Evolutionary conservation across 2,329 filamentous ascomycete species (phyloP).

Genomic region (Ophiostoma populinum): DNA sequence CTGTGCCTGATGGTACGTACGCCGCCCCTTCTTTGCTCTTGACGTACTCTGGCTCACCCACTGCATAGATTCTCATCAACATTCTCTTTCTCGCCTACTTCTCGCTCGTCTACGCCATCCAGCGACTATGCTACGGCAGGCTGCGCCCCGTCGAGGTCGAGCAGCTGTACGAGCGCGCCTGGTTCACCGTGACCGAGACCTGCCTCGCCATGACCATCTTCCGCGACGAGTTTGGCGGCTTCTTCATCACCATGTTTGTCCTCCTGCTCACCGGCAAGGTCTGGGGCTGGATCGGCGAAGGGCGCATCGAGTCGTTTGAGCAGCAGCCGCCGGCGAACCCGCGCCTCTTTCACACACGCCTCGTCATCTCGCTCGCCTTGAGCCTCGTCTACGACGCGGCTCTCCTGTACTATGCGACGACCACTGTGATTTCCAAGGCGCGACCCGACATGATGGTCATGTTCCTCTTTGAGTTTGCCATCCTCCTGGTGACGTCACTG

Average conservation of each 20-base stretch:
- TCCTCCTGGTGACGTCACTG: conserved; percentile 62
- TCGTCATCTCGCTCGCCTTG: conserved; percentile 61
- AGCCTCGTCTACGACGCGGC: conserved; percentile 65
- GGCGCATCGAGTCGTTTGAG: conserved; percentile 82
- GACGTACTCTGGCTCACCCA: background rate
- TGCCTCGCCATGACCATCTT: conserved; percentile 97
- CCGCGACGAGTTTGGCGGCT: conserved; percentile 80
- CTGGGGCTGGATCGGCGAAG: conserved; percentile 97
- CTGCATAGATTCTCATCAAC: conserved; percentile 66
- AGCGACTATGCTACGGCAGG: conserved; percentile 76
- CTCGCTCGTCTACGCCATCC: conserved; percentile 69
- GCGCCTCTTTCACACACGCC: conserved; percentile 66
- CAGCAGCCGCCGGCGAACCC: conserved; percentile 88
- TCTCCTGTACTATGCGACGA: conserved; percentile 67
- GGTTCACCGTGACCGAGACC: conserved; percentile 96
- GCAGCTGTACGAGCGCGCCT: conserved; percentile 90
- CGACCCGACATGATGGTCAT: conserved; percentile 99
- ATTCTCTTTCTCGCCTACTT: conserved; percentile 68
- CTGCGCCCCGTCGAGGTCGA: conserved; percentile 90
- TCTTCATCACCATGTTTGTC: conserved; percentile 95
- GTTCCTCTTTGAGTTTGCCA: conserved; percentile 95
- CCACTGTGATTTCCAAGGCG: conserved; percentile 70
- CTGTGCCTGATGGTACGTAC: conserved; percentile 69
- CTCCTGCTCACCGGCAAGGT: conserved; percentile 84
- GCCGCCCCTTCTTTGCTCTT: background rate